A percentile compares a stretch with the other conserved stretches of the same genome.
phyloP scores from a whole-genome alignment of 169 alveolate species.

The Cryptosporidium ryanae region DNA sequence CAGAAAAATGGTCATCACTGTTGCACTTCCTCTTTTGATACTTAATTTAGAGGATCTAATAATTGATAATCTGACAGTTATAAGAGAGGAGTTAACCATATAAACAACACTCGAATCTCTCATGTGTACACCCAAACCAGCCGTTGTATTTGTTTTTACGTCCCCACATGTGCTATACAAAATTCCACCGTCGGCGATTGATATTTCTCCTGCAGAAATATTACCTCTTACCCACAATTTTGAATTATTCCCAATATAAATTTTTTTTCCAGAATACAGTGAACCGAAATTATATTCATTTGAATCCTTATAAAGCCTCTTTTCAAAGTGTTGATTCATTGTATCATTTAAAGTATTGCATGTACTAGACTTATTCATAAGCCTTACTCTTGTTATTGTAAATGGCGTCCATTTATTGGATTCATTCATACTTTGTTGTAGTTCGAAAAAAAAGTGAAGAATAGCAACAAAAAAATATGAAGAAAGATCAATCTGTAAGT shows the following conservation, averaged over 20 bases:
- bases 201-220: conserved; percentile 41
- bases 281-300: neutral
- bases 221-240: conserved; percentile 71
- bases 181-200: conserved; percentile 50
- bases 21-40: conserved; percentile 19
- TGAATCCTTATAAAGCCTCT: neutral
- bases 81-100: conserved; percentile 35
- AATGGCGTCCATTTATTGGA: conserved; percentile 30
- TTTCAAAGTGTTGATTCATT: neutral
- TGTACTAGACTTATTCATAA: conserved; percentile 12
- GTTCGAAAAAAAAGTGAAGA: conserved; percentile 36
- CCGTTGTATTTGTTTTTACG: conserved; percentile 51
- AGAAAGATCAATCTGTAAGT: conserved; percentile 52
- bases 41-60: conserved; percentile 36
- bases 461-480: conserved; percentile 38
- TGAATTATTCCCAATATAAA: conserved; percentile 56
- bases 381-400: conserved; percentile 25
- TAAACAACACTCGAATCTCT: conserved; percentile 54
- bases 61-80: conserved; percentile 35
- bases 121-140: conserved; percentile 61
- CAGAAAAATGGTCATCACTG: conserved; percentile 11
- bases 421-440: neutral
- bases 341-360: conserved; percentile 6
- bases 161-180: conserved; percentile 48
- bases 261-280: conserved; percentile 51